Conservation (phyloP, 371 early-diverging fungal species). For the Zychaea mexicana region DNA sequence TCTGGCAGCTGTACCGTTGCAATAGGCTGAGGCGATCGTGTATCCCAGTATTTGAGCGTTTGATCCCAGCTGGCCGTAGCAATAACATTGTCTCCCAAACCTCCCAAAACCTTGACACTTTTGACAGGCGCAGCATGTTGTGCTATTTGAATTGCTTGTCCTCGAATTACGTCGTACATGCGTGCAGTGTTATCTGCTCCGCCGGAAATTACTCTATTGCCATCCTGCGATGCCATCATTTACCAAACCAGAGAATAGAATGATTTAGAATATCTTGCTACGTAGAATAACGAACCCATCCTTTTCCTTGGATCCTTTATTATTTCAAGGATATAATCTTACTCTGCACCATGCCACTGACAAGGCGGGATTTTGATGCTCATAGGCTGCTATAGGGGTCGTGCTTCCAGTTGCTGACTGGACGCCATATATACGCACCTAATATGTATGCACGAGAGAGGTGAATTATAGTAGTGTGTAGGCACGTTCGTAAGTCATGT, state of each 20-base stretch:
- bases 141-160: conserved; percentile 78
- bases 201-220: conserved; percentile 81
- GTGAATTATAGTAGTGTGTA: no score
- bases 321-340: no score
- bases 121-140: conserved; percentile 84
- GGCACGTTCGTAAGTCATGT: no score
- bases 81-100: conserved; percentile 62
- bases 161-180: conserved; percentile 76
- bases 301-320: no score
- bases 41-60: conserved; percentile 92
- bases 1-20: conserved; percentile 78
- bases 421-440: no score
- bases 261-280: no score
- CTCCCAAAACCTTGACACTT: conserved; percentile 72
- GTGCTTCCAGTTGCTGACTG: no score
- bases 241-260: background rate
- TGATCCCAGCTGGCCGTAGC: conserved; percentile 97
- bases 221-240: conserved; percentile 72
- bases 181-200: conserved; percentile 86
- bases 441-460: no score
- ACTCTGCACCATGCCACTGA: no score
- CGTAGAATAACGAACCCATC: no score
- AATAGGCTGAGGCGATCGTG: conserved; percentile 74
- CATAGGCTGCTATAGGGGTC: no score
- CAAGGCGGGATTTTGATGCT: no score